phyloP scores from a whole-genome alignment of 805 yeast species.

The Candida germanica region DNA sequence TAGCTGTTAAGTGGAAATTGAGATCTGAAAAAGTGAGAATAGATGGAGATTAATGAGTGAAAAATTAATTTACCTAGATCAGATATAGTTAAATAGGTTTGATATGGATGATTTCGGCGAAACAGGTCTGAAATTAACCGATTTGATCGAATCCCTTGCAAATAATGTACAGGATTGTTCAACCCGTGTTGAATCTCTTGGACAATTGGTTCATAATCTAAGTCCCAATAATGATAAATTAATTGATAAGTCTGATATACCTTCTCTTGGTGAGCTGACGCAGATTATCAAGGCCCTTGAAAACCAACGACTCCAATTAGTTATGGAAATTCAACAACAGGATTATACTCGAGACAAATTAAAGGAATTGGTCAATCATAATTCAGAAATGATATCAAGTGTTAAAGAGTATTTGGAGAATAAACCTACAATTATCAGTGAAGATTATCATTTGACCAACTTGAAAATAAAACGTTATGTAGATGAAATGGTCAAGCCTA shows the following conservation, averaged over 20 bases:
- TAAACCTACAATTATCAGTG: conserved; percentile 16
- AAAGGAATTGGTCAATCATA: conserved; percentile 30
- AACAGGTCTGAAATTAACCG: conserved; percentile 10
- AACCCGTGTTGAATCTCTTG: conserved; percentile 16
- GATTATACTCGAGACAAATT: conserved; percentile 30
- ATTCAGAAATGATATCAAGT: conserved; percentile 30
- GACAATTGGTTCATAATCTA: conserved; percentile 16
- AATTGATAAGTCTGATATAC: too few relatives aligned
- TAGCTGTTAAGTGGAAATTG: too few relatives aligned
- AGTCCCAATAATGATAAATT: too few relatives aligned
- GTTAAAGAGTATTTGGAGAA: conserved; percentile 29
- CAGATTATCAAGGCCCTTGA: conserved; percentile 19
- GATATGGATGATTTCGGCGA: conserved; percentile 15
- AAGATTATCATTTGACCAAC: conserved; percentile 11
- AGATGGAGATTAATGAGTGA: too few relatives aligned
- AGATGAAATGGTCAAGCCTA: conserved; percentile 3
- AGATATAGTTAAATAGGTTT: too few relatives aligned
- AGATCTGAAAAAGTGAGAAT: background rate
- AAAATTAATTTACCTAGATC: too few relatives aligned
- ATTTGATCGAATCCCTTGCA: conserved; percentile 5
- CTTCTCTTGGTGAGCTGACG: too few relatives aligned
- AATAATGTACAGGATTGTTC: conserved; percentile 12
- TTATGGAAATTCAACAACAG: conserved; percentile 40
- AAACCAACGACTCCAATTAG: conserved; percentile 24
- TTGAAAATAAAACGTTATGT: conserved; percentile 7